Percentiles rank a stretch among this genome's conserved stretches.
These are phyloP conservation scores for Arthrobotrys conoides DNA, from an alignment of 2,329 filamentous ascomycete genomes.

Conservation along the genomic window DNA sequence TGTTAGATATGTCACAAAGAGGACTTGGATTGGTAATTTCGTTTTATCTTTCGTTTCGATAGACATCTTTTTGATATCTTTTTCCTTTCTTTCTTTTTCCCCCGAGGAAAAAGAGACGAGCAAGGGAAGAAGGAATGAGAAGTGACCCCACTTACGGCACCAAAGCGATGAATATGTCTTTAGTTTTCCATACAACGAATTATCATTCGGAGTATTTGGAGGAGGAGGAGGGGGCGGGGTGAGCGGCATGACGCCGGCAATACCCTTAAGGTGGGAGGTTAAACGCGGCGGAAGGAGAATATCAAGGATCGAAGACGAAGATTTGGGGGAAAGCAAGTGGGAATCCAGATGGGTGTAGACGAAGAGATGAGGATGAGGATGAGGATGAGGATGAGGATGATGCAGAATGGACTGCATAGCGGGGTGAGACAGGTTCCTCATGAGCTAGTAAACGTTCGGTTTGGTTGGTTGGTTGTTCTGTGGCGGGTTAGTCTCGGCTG, in stretches of 20 bases:
- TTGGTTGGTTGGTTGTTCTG: not conserved
- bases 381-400: not conserved
- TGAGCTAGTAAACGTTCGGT: not conserved
- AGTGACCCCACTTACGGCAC: slow-evolving; percentile 41
- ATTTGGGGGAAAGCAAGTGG: slow-evolving; percentile 17
- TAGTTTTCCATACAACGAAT: slow-evolving; percentile 34
- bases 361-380: slow-evolving; percentile 4
- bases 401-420: slow-evolving; percentile 30
- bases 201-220: slow-evolving; percentile 23
- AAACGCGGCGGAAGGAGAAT: slow-evolving; percentile 37
- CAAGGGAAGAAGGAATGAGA: not conserved
- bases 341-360: not conserved
- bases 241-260: slow-evolving; percentile 45
- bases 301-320: slow-evolving; percentile 37
- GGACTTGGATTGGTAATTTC: not conserved
- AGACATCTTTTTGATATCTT: not conserved
- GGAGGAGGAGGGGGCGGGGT: slow-evolving; percentile 47
- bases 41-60: not conserved
- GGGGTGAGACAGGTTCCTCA: slow-evolving; percentile 20
- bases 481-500: not conserved
- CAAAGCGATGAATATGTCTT: slow-evolving; percentile 42
- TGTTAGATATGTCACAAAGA: no score
- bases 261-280: slow-evolving; percentile 39
- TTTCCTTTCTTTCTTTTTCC: not conserved
- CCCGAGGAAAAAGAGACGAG: no score